Percentiles rank a stretch among this genome's conserved stretches.
Conservation (phyloP, 768 basidiomycete species). For the Cystofilobasidium capitatum region DNA sequence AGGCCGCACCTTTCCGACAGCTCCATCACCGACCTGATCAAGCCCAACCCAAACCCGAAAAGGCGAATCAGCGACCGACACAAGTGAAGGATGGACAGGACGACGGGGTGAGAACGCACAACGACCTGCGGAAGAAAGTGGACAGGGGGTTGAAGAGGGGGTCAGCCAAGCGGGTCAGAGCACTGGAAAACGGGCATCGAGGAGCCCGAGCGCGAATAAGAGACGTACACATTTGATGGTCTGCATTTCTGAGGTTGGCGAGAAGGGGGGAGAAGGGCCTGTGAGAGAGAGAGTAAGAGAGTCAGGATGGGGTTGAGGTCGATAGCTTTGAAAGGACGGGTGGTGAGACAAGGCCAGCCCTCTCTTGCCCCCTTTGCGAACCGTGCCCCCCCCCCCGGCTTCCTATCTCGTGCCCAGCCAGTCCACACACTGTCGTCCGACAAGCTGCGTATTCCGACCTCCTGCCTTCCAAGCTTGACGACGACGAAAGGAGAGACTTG, state of each 20-base stretch:
- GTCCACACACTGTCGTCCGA: too few relatives aligned
- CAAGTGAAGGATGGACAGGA: neutral
- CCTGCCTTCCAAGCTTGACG: too few relatives aligned
- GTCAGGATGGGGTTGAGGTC: too few relatives aligned
- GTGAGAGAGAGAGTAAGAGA: neutral
- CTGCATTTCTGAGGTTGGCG: constrained; percentile 52
- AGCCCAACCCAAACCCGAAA: neutral
- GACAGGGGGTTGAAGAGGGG: neutral
- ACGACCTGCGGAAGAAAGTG: constrained; percentile 11
- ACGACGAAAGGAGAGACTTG: too few relatives aligned
- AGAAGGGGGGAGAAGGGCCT: neutral
- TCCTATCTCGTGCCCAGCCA: too few relatives aligned
- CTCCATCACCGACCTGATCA: constrained; percentile 74
- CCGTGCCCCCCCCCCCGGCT: too few relatives aligned
- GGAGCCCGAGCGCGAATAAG: neutral
- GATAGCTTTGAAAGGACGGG: too few relatives aligned
- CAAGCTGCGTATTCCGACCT: too few relatives aligned
- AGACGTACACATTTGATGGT: constrained; percentile 86
- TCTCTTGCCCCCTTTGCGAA: too few relatives aligned
- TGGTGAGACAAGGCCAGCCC: too few relatives aligned
- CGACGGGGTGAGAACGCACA: constrained; percentile 4
- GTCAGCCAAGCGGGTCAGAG: constrained; percentile 11
- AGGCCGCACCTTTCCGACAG: constrained; percentile 79
- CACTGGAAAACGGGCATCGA: too few relatives aligned
- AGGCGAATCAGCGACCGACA: neutral